These are phyloP conservation scores for Lyophyllum atratum DNA, from an alignment of 768 basidiomycete genomes.

Conservation along the genomic window DNA sequence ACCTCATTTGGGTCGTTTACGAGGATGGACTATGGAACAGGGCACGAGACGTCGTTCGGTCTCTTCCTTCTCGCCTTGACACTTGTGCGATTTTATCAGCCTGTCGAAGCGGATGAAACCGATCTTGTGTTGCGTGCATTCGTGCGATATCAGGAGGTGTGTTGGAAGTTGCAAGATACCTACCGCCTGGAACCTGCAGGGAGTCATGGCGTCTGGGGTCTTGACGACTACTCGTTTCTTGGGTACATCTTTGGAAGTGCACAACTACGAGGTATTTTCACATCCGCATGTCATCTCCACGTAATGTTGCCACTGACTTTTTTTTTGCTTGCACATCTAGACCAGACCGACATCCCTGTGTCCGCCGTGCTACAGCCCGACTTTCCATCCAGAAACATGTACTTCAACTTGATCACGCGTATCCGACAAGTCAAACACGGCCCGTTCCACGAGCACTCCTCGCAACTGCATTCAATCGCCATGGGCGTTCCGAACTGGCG, in stretches of 20 bases:
- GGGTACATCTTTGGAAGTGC: conserved; percentile 91
- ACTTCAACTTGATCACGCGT: conserved; percentile 76
- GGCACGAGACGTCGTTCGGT: conserved; percentile 90
- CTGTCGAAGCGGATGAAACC: conserved; percentile 62
- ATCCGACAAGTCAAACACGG: conserved; percentile 82
- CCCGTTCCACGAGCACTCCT: conserved; percentile 92
- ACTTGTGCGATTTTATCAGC: conserved; percentile 66
- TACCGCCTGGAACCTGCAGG: conserved; percentile 96
- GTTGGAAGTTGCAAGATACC: conserved; percentile 84
- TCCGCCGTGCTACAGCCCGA: conserved; percentile 60
- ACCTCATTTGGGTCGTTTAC: conserved; percentile 88
- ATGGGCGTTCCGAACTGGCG: conserved; percentile 86
- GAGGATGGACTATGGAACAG: conserved; percentile 95
- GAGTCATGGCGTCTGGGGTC: conserved; percentile 97
- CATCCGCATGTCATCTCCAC: conserved; percentile 1
- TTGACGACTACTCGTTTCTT: conserved; percentile 90
- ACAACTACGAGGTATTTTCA: conserved; percentile 69
- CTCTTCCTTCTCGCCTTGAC: conserved; percentile 74
- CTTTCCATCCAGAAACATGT: conserved; percentile 70
- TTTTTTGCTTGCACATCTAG: conserved; percentile 42
- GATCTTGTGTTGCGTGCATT: conserved; percentile 63
- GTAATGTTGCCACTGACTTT: conserved; percentile 7
- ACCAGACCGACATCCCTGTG: conserved; percentile 56
- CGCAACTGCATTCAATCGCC: conserved; percentile 86
- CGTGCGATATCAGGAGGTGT: conserved; percentile 75